Conservation (phyloP, 768 basidiomycete species). For the Trametes gibbosa region DNA sequence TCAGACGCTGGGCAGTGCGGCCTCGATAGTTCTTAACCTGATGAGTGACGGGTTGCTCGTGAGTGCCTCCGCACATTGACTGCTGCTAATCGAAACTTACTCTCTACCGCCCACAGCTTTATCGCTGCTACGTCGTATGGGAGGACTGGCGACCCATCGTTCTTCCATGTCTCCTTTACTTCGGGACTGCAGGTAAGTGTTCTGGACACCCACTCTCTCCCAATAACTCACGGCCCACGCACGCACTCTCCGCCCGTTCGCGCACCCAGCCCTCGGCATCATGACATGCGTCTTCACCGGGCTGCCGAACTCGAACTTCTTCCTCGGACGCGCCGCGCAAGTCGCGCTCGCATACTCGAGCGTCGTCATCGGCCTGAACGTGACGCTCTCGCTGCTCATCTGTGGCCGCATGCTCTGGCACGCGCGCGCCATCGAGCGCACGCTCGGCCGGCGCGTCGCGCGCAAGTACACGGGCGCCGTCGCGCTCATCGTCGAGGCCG, state of each 20-base stretch:
- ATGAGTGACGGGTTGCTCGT: slow-evolving; percentile 41
- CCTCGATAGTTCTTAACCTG: slow-evolving; percentile 29
- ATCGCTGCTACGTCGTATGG: slow-evolving; percentile 39
- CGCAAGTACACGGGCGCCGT: slow-evolving; percentile 30
- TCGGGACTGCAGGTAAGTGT: neutral
- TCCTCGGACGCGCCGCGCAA: slow-evolving; percentile 10
- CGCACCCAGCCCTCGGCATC: slow-evolving; percentile 15
- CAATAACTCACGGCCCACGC: neutral
- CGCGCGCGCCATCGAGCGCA: neutral
- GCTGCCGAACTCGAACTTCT: slow-evolving; percentile 11
- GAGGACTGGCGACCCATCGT: slow-evolving; percentile 10
- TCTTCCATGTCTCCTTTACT: slow-evolving; percentile 10
- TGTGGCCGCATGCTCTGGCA: slow-evolving; percentile 9
- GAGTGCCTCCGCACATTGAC: neutral
- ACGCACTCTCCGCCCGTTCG: too few relatives aligned
- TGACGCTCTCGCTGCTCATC: slow-evolving; percentile 13
- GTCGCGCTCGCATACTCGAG: slow-evolving; percentile 14
- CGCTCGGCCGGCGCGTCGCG: slow-evolving; percentile 1
- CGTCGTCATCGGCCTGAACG: slow-evolving; percentile 11
- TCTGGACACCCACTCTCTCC: neutral
- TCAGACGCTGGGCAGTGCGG: slow-evolving; percentile 28
- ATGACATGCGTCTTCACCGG: slow-evolving; percentile 9
- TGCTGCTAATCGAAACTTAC: neutral
- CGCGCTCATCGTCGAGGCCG: slow-evolving; percentile 37
- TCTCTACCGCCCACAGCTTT: slow-evolving; percentile 28